Base-by-base conservation (phyloP, 345 rosid genomes). In the Triadica sebifera region DNA sequence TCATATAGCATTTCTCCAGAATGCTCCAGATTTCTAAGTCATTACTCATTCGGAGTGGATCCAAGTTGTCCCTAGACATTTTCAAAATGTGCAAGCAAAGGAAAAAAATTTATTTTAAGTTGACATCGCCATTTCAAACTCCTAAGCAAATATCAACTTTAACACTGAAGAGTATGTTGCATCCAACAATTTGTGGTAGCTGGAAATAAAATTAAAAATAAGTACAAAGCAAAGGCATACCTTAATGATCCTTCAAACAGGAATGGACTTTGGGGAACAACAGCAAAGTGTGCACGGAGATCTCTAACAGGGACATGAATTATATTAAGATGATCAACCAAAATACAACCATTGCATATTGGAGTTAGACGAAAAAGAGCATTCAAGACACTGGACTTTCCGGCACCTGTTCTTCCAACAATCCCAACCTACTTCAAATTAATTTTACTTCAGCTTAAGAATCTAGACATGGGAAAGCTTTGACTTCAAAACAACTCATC, bases 261-360 rank as follows among this genome's bases (percentile, higher is more conserved):
- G 83, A 90, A 94, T 45, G 98, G 96, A 77, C 86, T 92, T 70
- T 94, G 98, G 67, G 97, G 98, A 64, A 94, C 98, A 85, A 92
- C 87, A 72, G 92, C 84, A 17, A 94, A 79, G 76, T 75, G 83
- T 75, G 88, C 80, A 66, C 97, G 93, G 19, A 94, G 93, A 80
- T 94, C 92, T 89, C 93, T 84, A 71, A 89, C 79, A 7, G 92
- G 89, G 82, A 86, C 73, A 77, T 86, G 82, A 67, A 59, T 74
- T 83, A 94, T 89, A 80, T 88, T 79, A 39, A 87, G 67, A 52
- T 90, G 89, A 84, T 92, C 98, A 39, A 94, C 96, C 77, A 85
- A 69, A 81, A 94, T 85, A 76, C 74, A 74, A 63, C 97, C 98
- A 22, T 79, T 67, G 51, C 87, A 84, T 74, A 92, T 77, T 43